A percentile compares a stretch with the other conserved stretches of the same genome.
phyloP scores from a whole-genome alignment of 83 land plant species.

The Isoetes engelmannii region DNA sequence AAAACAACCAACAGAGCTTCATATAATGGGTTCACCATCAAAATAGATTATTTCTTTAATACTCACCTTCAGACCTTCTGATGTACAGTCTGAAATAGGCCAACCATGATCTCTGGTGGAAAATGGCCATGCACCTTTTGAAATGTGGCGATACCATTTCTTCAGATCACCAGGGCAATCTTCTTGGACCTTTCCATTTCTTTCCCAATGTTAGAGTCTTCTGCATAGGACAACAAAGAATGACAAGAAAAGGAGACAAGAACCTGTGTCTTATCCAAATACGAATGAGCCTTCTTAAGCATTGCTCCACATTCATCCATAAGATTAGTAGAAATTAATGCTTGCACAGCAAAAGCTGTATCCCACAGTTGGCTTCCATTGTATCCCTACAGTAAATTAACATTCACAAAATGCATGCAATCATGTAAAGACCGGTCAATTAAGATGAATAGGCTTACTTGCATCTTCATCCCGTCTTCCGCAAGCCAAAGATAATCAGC shows the following conservation, averaged over 20 bases:
- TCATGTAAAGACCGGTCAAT: neutral
- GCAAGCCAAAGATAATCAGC: constrained; percentile 88
- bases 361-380: constrained; percentile 93
- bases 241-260: neutral
- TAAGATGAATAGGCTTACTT: constrained; percentile 32
- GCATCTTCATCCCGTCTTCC: constrained; percentile 99
- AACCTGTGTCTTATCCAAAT: constrained; percentile 71
- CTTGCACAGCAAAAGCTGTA: constrained; percentile 73
- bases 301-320: constrained; percentile 52
- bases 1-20: neutral
- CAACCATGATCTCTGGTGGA: constrained; percentile 94
- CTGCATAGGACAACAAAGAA: neutral
- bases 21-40: neutral
- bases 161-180: constrained; percentile 68
- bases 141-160: constrained; percentile 78
- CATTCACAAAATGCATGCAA: neutral
- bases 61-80: constrained; percentile 89
- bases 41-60: neutral
- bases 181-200: constrained; percentile 51
- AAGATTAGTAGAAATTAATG: constrained; percentile 61
- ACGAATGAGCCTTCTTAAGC: constrained; percentile 63
- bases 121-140: constrained; percentile 97
- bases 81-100: constrained; percentile 93
- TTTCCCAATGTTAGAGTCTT: neutral
- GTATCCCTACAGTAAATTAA: constrained; percentile 49